A percentile compares a stretch with the other conserved stretches of the same genome.
Evolutionary conservation across 2,329 filamentous ascomycete species (phyloP).

Genomic region (Epichloe baconii): DNA sequence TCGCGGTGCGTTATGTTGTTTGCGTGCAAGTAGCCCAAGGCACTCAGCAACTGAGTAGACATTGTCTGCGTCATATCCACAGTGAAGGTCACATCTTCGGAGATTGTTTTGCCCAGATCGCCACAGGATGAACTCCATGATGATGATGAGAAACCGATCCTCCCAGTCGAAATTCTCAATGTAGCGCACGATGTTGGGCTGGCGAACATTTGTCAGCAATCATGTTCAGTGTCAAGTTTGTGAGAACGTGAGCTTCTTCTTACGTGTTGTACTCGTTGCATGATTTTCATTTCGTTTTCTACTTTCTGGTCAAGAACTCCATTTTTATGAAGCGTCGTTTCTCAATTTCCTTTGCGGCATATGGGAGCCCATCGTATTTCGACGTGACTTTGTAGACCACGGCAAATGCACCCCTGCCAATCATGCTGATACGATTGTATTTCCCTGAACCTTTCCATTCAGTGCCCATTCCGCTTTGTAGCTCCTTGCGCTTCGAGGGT

Average conservation of each 20-base stretch:
- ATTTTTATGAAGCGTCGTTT: constrained; percentile 91
- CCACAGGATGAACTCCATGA: constrained; percentile 88
- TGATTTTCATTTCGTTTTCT: constrained; percentile 94
- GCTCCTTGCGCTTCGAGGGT: constrained; percentile 14
- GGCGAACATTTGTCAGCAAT: neutral
- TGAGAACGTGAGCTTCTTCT: constrained; percentile 20
- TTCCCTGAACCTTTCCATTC: constrained; percentile 74
- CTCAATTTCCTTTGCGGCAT: constrained; percentile 88
- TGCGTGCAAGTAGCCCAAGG: constrained; percentile 73
- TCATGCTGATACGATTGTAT: constrained; percentile 70
- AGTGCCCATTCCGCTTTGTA: constrained; percentile 26
- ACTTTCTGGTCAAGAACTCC: constrained; percentile 81
- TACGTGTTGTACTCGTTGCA: constrained; percentile 74
- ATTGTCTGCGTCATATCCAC: constrained; percentile 61
- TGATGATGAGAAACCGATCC: constrained; percentile 78
- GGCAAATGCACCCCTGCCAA: constrained; percentile 92
- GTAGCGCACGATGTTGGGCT: constrained; percentile 85
- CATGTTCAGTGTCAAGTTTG: neutral
- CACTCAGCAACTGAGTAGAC: constrained; percentile 63
- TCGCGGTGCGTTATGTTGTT: constrained; percentile 95
- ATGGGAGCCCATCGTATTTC: constrained; percentile 70
- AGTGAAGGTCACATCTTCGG: constrained; percentile 44
- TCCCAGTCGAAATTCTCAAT: constrained; percentile 78
- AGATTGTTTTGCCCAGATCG: constrained; percentile 66
- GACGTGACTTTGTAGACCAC: constrained; percentile 83